These are phyloP conservation scores for Oryza australiensis DNA, from an alignment of 176 grass and related monocot genomes.

Conservation along the genomic window DNA sequence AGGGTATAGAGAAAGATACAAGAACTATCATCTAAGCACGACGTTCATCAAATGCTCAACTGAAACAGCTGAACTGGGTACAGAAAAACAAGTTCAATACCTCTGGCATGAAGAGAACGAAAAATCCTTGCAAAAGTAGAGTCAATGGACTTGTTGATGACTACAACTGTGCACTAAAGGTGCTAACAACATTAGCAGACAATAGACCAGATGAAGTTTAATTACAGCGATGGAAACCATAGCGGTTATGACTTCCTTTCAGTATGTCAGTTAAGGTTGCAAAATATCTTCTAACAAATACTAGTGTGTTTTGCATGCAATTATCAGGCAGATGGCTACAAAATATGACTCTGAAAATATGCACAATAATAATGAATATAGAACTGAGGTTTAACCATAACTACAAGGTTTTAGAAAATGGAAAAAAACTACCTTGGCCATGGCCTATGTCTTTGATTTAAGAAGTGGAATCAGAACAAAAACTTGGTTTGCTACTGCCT, in stretches of 20 bases:
- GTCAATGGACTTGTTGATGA: too few relatives aligned
- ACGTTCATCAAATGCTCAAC: too few relatives aligned
- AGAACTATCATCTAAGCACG: too few relatives aligned
- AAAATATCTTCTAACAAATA: conserved; percentile 46
- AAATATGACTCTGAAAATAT: conserved; percentile 48
- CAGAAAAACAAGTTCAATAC: too few relatives aligned
- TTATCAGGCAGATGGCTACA: conserved; percentile 65
- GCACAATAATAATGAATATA: not conserved
- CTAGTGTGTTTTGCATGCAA: conserved; percentile 58
- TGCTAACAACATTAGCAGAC: too few relatives aligned
- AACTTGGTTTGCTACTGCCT: conserved; percentile 44
- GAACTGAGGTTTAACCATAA: not conserved
- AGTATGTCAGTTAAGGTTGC: conserved; percentile 47
- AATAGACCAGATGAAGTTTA: too few relatives aligned
- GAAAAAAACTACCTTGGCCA: conserved; percentile 37
- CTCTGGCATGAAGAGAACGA: too few relatives aligned
- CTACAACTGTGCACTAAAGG: too few relatives aligned
- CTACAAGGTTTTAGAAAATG: not conserved
- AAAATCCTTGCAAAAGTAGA: too few relatives aligned
- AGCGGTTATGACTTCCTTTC: conserved; percentile 51
- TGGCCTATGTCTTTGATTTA: conserved; percentile 31
- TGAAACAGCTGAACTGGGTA: too few relatives aligned
- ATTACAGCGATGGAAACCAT: not conserved
- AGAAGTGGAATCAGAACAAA: conserved; percentile 53
- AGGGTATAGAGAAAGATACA: too few relatives aligned